Base-by-base conservation (phyloP, 495 filamentous ascomycete genomes). In the Elaphomyces granulatus region DNA sequence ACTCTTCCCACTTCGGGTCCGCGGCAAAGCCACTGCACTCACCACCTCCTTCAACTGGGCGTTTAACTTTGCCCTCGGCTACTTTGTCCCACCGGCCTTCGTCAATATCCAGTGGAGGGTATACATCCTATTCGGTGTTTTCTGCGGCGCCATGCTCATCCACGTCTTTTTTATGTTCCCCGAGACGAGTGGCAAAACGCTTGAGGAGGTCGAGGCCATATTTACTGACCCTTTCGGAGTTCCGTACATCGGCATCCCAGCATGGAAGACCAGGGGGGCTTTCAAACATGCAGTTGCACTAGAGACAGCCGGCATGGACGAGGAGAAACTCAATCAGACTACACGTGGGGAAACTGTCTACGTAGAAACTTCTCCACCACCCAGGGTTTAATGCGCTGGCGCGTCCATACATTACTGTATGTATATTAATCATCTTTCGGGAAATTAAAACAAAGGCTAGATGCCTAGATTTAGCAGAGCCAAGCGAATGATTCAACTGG, bases 111-210 rank as follows among this genome's bases (percentile, higher is more conserved):
- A 70, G 40, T 88, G 81, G 81, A 68, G 71, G 58, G 71, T 70
- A 0, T 88, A 87, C 47, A 61, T 84, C 32, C 52, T 87, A 15
- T 88, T 87, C 46, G 83, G 78, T 26, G 73, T 78, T 7, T 87
- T 87, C 55, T 81, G 75, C 54, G 73, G 74, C 37, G 60, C 64
- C 41, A 83, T 83, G 75, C 71, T 72, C 36, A 50, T 83, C 15
- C 83, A 87, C 50, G 71, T 76, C n/a, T 83, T 74, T 63, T 83
- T 87, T 60, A 59, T 81, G 46, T 85, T 88, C 67, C 83, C 82
- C 1, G 83, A 90, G 57, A 87, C 82, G 0, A 68, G 72, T n/a
- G 81, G 81, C 37, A 85, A 85, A 67, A 78, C 81, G 9, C 68
- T 87, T 2, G 83, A 87, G 45, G 81, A 87, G 47, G 66, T 83